phyloP scores from a whole-genome alignment of 371 early-diverging fungal genomes.

The Mortierella sp. region DNA sequence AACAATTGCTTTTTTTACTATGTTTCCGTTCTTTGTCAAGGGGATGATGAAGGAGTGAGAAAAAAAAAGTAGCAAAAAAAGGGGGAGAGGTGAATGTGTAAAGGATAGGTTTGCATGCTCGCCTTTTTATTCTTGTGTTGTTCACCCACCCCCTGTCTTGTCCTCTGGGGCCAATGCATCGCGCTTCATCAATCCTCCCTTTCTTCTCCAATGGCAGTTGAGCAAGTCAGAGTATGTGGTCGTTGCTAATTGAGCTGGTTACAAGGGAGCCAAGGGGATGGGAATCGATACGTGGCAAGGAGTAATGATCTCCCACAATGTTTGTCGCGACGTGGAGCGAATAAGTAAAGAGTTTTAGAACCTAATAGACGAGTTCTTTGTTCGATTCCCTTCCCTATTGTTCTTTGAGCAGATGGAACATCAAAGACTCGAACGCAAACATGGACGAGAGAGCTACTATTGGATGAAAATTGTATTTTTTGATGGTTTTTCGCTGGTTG shows the following conservation, averaged over 20 bases:
- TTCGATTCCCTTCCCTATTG: background rate
- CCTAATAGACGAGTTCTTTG: background rate
- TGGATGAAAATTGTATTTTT: background rate
- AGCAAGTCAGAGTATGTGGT: background rate
- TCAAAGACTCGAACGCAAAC: background rate
- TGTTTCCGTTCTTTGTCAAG: background rate
- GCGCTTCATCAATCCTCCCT: background rate
- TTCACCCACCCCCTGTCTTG: background rate
- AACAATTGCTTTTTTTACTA: background rate
- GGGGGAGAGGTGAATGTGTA: background rate
- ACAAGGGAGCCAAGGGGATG: background rate
- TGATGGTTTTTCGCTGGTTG: background rate
- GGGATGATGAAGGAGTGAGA: slow-evolving; percentile 10
- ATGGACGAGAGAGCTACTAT: background rate
- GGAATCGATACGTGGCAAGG: background rate
- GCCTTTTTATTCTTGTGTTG: background rate
- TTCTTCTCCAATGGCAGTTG: background rate
- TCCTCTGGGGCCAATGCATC: background rate
- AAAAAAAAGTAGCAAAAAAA: slow-evolving; percentile 1
- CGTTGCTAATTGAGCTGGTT: background rate
- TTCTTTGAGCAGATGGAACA: background rate
- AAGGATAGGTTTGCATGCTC: background rate
- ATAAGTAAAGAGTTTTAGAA: too few species aligned
- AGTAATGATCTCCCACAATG: background rate
- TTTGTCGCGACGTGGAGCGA: background rate